Percentiles rank a stretch among this genome's conserved stretches.
Evolutionary conservation across 108 stramenopile genomes (phyloP).

Genomic region (Aurantiochytrium sp.): DNA sequence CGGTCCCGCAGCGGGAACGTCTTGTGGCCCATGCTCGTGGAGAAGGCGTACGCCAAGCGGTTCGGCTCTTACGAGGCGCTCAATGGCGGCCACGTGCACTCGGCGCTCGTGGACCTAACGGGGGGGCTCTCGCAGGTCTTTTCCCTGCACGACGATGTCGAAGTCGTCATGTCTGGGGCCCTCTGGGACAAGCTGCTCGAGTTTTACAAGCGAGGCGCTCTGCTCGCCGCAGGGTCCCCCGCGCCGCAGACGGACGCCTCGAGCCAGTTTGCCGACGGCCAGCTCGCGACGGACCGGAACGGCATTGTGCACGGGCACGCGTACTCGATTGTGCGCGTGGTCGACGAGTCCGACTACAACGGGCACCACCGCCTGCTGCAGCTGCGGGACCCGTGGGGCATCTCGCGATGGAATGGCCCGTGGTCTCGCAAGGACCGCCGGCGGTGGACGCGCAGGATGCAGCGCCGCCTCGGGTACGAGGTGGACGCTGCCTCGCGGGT

Average conservation of each 20-base stretch:
- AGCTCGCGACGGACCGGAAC: not conserved
- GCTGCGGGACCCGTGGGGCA: constrained; percentile 25
- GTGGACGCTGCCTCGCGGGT: not conserved
- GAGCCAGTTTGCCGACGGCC: not conserved
- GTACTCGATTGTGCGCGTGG: constrained; percentile 15
- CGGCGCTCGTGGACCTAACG: constrained; percentile 30
- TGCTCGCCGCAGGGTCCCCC: constrained; percentile 28
- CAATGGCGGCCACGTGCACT: constrained; percentile 32
- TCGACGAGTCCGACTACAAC: not conserved
- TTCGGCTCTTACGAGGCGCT: not conserved
- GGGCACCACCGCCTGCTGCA: not conserved
- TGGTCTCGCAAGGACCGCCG: not conserved
- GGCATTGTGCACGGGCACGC: constrained; percentile 40
- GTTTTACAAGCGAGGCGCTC: not conserved
- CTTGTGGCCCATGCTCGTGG: constrained; percentile 32
- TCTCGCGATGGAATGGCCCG: constrained; percentile 18
- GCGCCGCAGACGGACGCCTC: constrained; percentile 5
- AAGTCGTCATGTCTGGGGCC: not conserved
- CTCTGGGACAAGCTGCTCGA: constrained; percentile 19
- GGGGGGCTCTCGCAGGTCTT: not conserved
- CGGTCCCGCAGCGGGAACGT: not conserved
- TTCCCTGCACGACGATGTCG: not conserved
- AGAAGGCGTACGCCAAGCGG: constrained; percentile 36
- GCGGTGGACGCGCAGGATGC: constrained; percentile 23
- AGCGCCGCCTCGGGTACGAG: not conserved